Evolutionary conservation across 139 green algal genomes (phyloP).

Genomic region (Mesotaenium endlicherianum): DNA sequence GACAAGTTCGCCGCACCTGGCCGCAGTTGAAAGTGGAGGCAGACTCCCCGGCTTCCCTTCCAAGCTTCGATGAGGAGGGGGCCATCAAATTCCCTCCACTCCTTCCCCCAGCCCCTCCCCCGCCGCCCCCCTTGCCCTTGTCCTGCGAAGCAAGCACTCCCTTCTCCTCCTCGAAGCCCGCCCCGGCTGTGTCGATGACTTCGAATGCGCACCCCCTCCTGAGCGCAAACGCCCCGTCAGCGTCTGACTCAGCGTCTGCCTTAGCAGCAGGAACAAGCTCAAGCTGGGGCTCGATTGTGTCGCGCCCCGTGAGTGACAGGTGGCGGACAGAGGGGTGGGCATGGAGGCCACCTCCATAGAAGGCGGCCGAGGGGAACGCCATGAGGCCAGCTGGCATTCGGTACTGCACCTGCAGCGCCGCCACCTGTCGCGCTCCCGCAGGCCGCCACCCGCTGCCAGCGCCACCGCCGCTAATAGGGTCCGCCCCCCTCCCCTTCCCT

Average conservation of each 20-base stretch:
- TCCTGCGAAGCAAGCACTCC: too few species aligned
- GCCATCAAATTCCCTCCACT: too few species aligned
- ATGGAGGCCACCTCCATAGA: constrained; percentile 25
- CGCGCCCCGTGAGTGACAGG: too few species aligned
- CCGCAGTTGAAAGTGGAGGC: constrained; percentile 29
- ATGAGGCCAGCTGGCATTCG: constrained; percentile 39
- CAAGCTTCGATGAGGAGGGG: too few species aligned
- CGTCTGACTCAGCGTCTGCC: too few species aligned
- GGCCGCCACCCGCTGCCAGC: too few species aligned
- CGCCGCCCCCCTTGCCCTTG: too few species aligned
- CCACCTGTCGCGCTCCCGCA: neutral
- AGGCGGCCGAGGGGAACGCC: constrained; percentile 48
- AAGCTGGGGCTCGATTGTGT: too few species aligned
- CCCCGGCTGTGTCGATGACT: constrained; percentile 45
- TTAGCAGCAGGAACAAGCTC: too few species aligned
- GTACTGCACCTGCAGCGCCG: constrained; percentile 29
- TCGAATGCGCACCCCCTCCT: constrained; percentile 17
- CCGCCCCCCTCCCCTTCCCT: neutral
- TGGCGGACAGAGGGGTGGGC: constrained; percentile 1
- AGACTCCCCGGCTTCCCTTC: constrained; percentile 9
- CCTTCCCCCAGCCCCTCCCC: neutral
- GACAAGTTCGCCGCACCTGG: constrained; percentile 5
- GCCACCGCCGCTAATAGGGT: neutral
- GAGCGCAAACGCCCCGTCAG: neutral
- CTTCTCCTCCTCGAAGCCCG: constrained; percentile 36